These are phyloP conservation scores for Cystofilobasidium macerans DNA, from an alignment of 768 basidiomycete species.

Conservation along the genomic window DNA sequence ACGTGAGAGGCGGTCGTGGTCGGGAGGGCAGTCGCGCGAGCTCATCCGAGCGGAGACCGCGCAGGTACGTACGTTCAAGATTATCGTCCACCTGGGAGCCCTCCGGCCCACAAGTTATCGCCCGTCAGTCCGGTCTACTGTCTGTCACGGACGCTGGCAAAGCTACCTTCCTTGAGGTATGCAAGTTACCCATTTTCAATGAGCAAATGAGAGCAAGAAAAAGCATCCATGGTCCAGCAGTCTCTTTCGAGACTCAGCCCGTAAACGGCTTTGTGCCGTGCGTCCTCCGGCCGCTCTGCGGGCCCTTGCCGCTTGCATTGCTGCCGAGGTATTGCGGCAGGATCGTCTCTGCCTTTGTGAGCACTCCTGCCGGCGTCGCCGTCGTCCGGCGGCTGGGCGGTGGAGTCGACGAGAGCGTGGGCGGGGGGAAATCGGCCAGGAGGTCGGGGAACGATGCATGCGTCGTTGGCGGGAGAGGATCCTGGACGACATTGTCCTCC, in stretches of 20 bases:
- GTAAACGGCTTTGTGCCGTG: constrained; percentile 32
- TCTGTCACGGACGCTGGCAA: no score
- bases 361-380: constrained; percentile 28
- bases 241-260: constrained; percentile 4
- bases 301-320: constrained; percentile 1
- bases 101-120: no score
- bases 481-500: constrained; percentile 45
- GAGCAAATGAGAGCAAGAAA: not conserved
- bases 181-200: no score
- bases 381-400: constrained; percentile 32
- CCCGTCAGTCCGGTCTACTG: no score
- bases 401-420: constrained; percentile 31
- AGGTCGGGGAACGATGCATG: constrained; percentile 31
- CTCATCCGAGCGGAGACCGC: no score
- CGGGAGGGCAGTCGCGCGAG: no score
- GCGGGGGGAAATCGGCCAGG: constrained; percentile 35
- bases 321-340: constrained; percentile 47
- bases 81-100: no score
- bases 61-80: no score
- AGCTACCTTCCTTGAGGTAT: no score
- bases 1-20: no score
- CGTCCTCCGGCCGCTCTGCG: constrained; percentile 35
- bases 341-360: constrained; percentile 48
- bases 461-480: constrained; percentile 36
- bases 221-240: not conserved